Conservation (phyloP, 768 basidiomycete species). For the Xerocomus spinulosus region DNA sequence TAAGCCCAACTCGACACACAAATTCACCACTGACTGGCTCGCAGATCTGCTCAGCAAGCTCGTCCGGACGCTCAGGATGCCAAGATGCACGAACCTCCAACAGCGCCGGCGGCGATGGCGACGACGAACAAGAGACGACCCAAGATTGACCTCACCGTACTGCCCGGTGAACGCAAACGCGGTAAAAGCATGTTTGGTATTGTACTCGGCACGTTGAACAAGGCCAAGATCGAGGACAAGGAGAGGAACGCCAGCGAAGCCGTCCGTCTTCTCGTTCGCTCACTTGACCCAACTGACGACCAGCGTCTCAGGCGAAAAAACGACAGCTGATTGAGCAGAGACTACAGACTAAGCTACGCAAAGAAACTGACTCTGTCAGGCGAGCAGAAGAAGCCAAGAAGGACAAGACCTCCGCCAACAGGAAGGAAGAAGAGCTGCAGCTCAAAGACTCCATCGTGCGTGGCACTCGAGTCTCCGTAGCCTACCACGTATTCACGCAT, state of each 20-base stretch:
- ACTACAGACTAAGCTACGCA: conserved; percentile 77
- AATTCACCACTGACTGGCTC: conserved; percentile 4
- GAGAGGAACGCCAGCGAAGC: conserved; percentile 83
- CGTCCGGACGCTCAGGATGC: conserved; percentile 28
- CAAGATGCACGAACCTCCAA: conserved; percentile 38
- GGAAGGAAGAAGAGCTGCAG: conserved; percentile 79
- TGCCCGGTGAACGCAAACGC: conserved; percentile 64
- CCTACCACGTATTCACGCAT: neutral
- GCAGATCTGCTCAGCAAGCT: conserved; percentile 31
- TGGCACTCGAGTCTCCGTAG: conserved; percentile 9
- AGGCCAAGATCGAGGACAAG: conserved; percentile 84
- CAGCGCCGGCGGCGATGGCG: conserved; percentile 44
- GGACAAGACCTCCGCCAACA: conserved; percentile 68
- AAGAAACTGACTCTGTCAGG: conserved; percentile 83
- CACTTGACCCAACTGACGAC: conserved; percentile 7
- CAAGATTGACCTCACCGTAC: conserved; percentile 59
- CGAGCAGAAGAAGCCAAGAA: conserved; percentile 83
- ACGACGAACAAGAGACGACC: conserved; percentile 59
- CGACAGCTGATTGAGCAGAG: conserved; percentile 78
- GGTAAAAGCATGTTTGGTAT: conserved; percentile 88
- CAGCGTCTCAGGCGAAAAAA: conserved; percentile 65
- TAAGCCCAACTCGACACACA: conserved; percentile 25
- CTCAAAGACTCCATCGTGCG: conserved; percentile 78
- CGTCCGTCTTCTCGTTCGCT: conserved; percentile 37
- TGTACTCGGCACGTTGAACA: conserved; percentile 76